A percentile compares a stretch with the other conserved stretches of the same genome.
phyloP scores from a whole-genome alignment of 306 rosid species.

The Rosa persica region DNA sequence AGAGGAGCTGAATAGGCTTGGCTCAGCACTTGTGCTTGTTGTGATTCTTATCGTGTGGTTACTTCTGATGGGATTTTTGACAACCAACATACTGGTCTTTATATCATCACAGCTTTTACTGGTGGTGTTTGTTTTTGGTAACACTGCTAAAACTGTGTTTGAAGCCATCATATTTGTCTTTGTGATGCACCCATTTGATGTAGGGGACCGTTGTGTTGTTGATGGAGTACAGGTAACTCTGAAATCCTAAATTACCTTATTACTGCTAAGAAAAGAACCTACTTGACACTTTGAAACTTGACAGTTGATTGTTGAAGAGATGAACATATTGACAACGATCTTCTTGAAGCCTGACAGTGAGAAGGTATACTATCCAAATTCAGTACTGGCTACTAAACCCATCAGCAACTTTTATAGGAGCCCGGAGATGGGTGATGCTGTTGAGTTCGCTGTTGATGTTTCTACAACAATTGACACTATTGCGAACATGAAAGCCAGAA shows the following conservation, averaged over 20 bases:
- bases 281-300: slow-evolving; percentile 22
- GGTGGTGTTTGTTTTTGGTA: slow-evolving; percentile 70
- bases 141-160: slow-evolving; percentile 68
- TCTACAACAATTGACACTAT: slow-evolving; percentile 71
- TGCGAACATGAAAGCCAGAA: slow-evolving; percentile 56
- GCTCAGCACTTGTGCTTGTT: slow-evolving; percentile 42
- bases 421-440: slow-evolving; percentile 74
- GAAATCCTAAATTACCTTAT: background rate
- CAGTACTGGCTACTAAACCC: slow-evolving; percentile 73
- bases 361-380: slow-evolving; percentile 82
- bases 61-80: slow-evolving; percentile 71
- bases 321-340: slow-evolving; percentile 77
- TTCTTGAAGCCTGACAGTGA: slow-evolving; percentile 81
- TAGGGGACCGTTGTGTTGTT: slow-evolving; percentile 87
- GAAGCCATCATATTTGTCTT: slow-evolving; percentile 89
- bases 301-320: slow-evolving; percentile 89
- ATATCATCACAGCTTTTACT: slow-evolving; percentile 78
- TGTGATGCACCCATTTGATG: slow-evolving; percentile 87
- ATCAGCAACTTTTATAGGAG: slow-evolving; percentile 87
- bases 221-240: slow-evolving; percentile 80
- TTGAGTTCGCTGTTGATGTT: slow-evolving; percentile 65
- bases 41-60: slow-evolving; percentile 58
- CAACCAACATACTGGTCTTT: slow-evolving; percentile 67
- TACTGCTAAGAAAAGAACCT: slow-evolving; percentile 8
- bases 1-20: slow-evolving; percentile 73